Evolutionary conservation across 495 filamentous ascomycete species (phyloP).

Genomic region (Aspergillus affinis): DNA sequence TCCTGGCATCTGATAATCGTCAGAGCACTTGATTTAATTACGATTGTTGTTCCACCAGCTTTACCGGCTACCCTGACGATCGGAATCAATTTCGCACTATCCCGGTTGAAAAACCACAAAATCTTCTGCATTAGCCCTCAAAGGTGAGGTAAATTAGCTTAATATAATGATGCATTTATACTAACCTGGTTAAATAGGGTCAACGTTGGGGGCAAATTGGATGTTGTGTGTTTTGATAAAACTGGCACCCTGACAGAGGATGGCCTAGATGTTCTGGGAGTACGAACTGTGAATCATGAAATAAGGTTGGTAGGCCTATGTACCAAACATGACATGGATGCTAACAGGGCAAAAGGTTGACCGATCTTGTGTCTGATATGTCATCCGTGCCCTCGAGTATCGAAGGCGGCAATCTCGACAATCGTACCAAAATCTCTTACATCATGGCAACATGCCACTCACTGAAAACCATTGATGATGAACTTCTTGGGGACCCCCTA

Average conservation of each 20-base stretch:
- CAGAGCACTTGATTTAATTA: constrained; percentile 91
- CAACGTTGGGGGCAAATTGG: constrained; percentile 93
- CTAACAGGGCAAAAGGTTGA: constrained; percentile 48
- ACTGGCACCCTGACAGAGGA: constrained; percentile 98
- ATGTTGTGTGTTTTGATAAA: constrained; percentile 98
- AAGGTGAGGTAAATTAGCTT: constrained; percentile 39
- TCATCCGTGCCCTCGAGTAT: constrained; percentile 49
- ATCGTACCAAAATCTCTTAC: constrained; percentile 71
- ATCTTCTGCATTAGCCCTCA: constrained; percentile 99
- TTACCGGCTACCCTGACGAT: constrained; percentile 96
- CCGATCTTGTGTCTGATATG: constrained; percentile 56
- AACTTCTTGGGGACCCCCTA: constrained; percentile 89
- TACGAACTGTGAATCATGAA: constrained; percentile 68
- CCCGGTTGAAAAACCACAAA: constrained; percentile 76
- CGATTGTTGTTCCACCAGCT: constrained; percentile 95
- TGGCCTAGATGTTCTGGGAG: constrained; percentile 90
- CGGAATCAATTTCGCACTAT: constrained; percentile 91
- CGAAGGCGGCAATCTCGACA: constrained; percentile 58
- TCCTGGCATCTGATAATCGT: constrained; percentile 88
- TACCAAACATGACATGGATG: background rate
- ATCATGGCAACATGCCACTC: constrained; percentile 99
- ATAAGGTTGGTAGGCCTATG: constrained; percentile 37
- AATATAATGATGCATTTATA: too few species aligned
- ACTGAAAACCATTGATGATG: constrained; percentile 78
- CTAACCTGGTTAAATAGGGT: constrained; percentile 49